These are phyloP conservation scores for Aspergillus aculeatinus DNA, from an alignment of 2,329 filamentous ascomycete genomes.

Conservation along the genomic window DNA sequence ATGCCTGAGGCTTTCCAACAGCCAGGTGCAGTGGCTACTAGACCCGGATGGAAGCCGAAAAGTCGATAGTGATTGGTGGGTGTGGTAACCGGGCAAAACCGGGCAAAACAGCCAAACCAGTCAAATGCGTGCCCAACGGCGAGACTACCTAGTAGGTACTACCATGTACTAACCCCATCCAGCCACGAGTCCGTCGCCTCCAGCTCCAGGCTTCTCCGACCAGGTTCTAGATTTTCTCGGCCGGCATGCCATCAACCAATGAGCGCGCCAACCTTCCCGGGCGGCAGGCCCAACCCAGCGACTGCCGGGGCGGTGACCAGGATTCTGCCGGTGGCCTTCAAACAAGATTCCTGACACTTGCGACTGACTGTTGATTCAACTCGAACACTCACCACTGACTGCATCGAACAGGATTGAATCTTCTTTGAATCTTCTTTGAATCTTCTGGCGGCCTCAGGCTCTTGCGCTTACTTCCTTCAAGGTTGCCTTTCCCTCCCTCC, in stretches of 20 bases:
- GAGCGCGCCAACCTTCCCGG: background rate
- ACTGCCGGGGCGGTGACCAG: background rate
- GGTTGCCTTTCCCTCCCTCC: background rate
- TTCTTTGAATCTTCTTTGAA: background rate
- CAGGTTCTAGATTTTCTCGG: background rate
- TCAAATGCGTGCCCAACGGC: background rate
- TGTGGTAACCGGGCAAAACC: background rate
- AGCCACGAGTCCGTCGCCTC: background rate
- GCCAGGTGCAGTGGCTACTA: background rate
- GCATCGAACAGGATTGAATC: background rate
- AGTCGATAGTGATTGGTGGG: background rate
- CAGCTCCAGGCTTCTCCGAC: too few species aligned
- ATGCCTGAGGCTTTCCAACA: background rate
- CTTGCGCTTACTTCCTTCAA: background rate
- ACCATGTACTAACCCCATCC: background rate
- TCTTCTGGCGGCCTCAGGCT: background rate
- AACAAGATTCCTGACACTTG: background rate
- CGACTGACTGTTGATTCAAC: too few species aligned
- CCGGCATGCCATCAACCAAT: background rate
- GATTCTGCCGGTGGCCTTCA: background rate
- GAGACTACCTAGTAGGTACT: too few species aligned
- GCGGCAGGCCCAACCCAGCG: background rate
- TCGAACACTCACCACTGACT: too few species aligned
- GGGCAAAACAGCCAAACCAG: too few species aligned
- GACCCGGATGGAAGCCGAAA: background rate